These are phyloP conservation scores for Chaetomium strumarium DNA, from an alignment of 2,329 filamentous ascomycete genomes.

Conservation along the genomic window DNA sequence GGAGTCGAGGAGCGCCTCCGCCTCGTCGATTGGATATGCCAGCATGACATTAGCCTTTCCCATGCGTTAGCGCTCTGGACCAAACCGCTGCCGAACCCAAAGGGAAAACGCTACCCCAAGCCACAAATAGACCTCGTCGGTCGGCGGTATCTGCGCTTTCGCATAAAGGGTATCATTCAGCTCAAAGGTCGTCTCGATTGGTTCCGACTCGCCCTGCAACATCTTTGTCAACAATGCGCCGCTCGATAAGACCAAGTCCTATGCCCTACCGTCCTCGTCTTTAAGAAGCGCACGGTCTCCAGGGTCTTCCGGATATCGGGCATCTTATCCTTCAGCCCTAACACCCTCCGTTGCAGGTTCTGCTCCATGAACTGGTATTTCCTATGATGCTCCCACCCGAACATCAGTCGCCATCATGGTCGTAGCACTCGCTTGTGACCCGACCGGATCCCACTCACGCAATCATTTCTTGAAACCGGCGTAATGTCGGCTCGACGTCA, in stretches of 20 bases:
- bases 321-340: constrained; percentile 86
- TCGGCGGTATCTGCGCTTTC: constrained; percentile 73
- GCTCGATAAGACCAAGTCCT: neutral
- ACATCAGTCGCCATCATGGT: constrained; percentile 4
- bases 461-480: constrained; percentile 89
- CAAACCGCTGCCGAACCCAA: neutral
- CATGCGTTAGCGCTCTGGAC: constrained; percentile 23
- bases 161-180: constrained; percentile 94
- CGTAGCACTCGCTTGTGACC: neutral
- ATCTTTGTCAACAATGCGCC: constrained; percentile 4
- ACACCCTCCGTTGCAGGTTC: constrained; percentile 78
- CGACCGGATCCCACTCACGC: constrained; percentile 51
- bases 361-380: constrained; percentile 99
- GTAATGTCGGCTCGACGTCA: constrained; percentile 74
- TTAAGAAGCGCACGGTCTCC: constrained; percentile 82
- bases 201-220: constrained; percentile 47
- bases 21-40: constrained; percentile 85
- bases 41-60: constrained; percentile 93
- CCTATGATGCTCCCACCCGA: constrained; percentile 38
- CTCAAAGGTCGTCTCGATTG: constrained; percentile 89
- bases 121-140: constrained; percentile 94
- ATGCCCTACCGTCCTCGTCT: constrained; percentile 58
- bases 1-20: constrained; percentile 67
- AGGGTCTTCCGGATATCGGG: constrained; percentile 95
- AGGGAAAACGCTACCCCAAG: constrained; percentile 61